Evolutionary conservation across 2,329 filamentous ascomycete species (phyloP).

Genomic region (Canariomyces notabilis): DNA sequence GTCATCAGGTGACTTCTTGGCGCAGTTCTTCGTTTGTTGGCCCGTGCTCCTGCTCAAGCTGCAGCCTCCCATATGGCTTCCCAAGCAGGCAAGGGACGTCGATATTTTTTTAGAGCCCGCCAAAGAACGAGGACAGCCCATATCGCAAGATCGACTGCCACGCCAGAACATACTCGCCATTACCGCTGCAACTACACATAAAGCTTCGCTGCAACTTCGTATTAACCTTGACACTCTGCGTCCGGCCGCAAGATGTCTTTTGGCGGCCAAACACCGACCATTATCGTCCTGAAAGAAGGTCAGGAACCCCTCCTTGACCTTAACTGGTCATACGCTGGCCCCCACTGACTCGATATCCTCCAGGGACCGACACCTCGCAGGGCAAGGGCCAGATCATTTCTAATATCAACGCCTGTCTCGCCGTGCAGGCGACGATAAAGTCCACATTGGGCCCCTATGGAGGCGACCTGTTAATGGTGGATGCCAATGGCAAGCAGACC

Average conservation of each 20-base stretch:
- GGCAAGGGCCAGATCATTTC: slow-evolving; percentile 94
- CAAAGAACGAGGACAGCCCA: slow-evolving; percentile 9
- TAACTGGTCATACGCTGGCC: slow-evolving; percentile 1
- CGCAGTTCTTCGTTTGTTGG: no score
- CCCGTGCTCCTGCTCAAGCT: slow-evolving; percentile 12
- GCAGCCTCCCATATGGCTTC: neutral
- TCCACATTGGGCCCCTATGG: slow-evolving; percentile 94
- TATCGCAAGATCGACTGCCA: slow-evolving; percentile 7
- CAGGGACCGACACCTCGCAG: slow-evolving; percentile 95
- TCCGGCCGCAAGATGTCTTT: slow-evolving; percentile 25
- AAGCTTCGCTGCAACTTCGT: slow-evolving; percentile 10
- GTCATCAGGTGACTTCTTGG: no score
- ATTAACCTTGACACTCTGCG: slow-evolving; percentile 34
- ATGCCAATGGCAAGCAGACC: slow-evolving; percentile 90
- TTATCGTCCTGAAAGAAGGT: slow-evolving; percentile 30
- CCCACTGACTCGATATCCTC: slow-evolving; percentile 18
- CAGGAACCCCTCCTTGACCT: slow-evolving; percentile 24
- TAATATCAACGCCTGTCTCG: slow-evolving; percentile 97
- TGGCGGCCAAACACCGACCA: slow-evolving; percentile 28
- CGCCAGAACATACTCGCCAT: slow-evolving; percentile 6
- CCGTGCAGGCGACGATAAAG: slow-evolving; percentile 93
- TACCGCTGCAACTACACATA: slow-evolving; percentile 1
- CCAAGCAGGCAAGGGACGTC: slow-evolving; percentile 17
- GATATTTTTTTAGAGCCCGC: slow-evolving; percentile 23
- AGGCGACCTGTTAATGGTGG: slow-evolving; percentile 91